These are phyloP conservation scores for Lactarius akahatsu DNA, from an alignment of 768 basidiomycete species.

Conservation along the genomic window DNA sequence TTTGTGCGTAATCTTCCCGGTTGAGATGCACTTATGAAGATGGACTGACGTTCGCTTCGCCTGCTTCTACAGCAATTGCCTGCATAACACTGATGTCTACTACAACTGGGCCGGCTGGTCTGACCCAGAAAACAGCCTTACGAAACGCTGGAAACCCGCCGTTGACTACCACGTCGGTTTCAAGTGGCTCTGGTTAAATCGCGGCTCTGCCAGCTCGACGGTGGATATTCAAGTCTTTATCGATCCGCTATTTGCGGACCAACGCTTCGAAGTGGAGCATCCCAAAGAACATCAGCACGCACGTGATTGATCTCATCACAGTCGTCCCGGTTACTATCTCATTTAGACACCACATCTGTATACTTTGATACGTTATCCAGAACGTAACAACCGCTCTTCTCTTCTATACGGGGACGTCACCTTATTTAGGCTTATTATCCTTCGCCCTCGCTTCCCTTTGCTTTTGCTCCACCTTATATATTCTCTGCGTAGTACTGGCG, in stretches of 20 bases:
- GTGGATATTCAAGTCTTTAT: conserved; percentile 39
- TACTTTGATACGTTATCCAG: background rate
- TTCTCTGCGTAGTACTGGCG: conserved; percentile 32
- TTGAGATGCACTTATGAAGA: background rate
- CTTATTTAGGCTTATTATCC: no score
- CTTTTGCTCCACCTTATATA: conserved; percentile 7
- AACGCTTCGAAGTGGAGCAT: conserved; percentile 32
- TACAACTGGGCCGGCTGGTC: conserved; percentile 49
- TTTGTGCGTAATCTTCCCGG: conserved; percentile 40
- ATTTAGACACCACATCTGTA: background rate
- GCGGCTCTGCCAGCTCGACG: conserved; percentile 27
- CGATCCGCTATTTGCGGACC: conserved; percentile 44
- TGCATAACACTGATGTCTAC: conserved; percentile 43
- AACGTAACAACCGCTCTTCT: background rate
- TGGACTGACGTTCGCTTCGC: conserved; percentile 23
- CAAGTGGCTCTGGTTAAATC: conserved; percentile 54
- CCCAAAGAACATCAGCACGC: no score
- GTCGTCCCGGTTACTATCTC: background rate
- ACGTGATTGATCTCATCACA: background rate
- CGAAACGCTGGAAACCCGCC: conserved; percentile 45
- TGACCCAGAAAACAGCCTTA: conserved; percentile 42
- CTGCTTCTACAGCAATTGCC: conserved; percentile 40
- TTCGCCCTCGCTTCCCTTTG: conserved; percentile 11
- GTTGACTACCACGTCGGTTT: conserved; percentile 47
- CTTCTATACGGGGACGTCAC: background rate